phyloP scores from a whole-genome alignment of 805 yeast species.

The Starmera quercuum region DNA sequence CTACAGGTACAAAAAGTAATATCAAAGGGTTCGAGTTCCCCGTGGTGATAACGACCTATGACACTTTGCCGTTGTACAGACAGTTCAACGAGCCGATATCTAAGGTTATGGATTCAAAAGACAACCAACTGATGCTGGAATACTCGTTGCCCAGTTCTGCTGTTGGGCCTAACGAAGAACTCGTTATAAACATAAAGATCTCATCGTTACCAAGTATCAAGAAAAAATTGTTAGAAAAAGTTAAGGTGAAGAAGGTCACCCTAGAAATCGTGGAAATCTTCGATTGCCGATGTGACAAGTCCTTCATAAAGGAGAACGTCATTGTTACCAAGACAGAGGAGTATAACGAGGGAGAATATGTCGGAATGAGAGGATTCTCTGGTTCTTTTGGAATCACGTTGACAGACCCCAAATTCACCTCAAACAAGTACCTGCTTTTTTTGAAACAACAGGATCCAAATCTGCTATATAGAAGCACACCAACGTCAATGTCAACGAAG shows the following conservation, averaged over 20 bases:
- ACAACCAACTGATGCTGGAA: conserved; percentile 39
- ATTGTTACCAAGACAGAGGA: conserved; percentile 19
- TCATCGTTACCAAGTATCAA: conserved; percentile 23
- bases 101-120: conserved; percentile 37
- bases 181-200: conserved; percentile 31
- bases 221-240: conserved; percentile 11
- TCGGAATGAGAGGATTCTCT: conserved; percentile 10
- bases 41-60: conserved; percentile 47
- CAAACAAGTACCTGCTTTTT: conserved; percentile 19
- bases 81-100: conserved; percentile 47
- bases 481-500: conserved; percentile 8
- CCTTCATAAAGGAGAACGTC: conserved; percentile 38
- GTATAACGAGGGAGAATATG: neutral
- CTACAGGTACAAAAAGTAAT: conserved; percentile 7
- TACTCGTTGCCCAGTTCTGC: conserved; percentile 42
- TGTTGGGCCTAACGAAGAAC: conserved; percentile 50
- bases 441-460: conserved; percentile 24
- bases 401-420: conserved; percentile 20
- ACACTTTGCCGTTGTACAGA: conserved; percentile 46
- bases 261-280: conserved; percentile 46
- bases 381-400: conserved; percentile 22
- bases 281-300: conserved; percentile 29
- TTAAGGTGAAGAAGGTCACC: conserved; percentile 36
- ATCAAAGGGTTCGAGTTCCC: conserved; percentile 30
- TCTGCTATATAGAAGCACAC: conserved; percentile 17